These are phyloP conservation scores for Pseudogymnoascus sp. DNA, from an alignment of 2,329 filamentous ascomycete species.

Conservation along the genomic window DNA sequence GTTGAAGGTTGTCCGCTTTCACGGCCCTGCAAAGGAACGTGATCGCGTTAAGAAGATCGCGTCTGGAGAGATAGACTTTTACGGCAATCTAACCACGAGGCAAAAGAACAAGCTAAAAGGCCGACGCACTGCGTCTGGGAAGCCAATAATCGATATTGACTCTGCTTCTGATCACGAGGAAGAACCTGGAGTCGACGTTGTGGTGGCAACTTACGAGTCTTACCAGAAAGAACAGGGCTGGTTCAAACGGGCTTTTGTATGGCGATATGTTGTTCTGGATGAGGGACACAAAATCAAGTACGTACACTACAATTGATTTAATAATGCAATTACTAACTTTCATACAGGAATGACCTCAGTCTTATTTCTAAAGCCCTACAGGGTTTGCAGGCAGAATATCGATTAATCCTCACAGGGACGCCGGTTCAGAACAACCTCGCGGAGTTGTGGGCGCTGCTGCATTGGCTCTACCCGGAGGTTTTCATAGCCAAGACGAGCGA, in stretches of 20 bases:
- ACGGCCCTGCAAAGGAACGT: conserved; percentile 38
- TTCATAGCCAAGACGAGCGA: conserved; percentile 44
- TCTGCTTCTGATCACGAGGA: conserved; percentile 25
- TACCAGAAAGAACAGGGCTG: conserved; percentile 39
- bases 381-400: conserved; percentile 29
- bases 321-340: not conserved
- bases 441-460: conserved; percentile 51
- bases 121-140: conserved; percentile 17
- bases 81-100: conserved; percentile 33
- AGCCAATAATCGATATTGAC: conserved; percentile 19
- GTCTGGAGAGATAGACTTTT: conserved; percentile 37
- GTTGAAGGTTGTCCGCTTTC: conserved; percentile 40
- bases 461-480: conserved; percentile 52
- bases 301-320: conserved; percentile 13
- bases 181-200: conserved; percentile 32
- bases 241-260: conserved; percentile 44
- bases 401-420: conserved; percentile 36
- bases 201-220: conserved; percentile 45
- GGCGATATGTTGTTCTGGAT: conserved; percentile 46
- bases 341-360: conserved; percentile 32
- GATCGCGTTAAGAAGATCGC: conserved; percentile 40
- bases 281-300: conserved; percentile 42
- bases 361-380: conserved; percentile 28
- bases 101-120: conserved; percentile 23
- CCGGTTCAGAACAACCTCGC: conserved; percentile 52